Base-by-base conservation (phyloP, 768 basidiomycete species). In the Naganishia vaughanmartiniae region DNA sequence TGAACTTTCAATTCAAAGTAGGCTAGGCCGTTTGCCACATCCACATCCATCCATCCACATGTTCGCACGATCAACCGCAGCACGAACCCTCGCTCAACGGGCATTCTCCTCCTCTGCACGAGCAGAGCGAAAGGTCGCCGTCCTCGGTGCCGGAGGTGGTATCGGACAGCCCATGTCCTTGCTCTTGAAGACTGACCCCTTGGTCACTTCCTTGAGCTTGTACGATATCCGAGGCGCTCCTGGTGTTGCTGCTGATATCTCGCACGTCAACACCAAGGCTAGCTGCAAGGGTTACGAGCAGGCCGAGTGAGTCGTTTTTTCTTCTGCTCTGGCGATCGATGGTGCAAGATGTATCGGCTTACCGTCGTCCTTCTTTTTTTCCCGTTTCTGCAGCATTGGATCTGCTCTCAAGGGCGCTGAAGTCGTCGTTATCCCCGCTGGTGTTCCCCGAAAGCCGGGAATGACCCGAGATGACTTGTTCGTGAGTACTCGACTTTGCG, bases 361-460 rank as follows among this genome's bases (percentile, higher is more conserved):
- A 26, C 24, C 26, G 10, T 9, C 34, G 39, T 42, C 0, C 21
- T 21, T 7, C 15, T 39, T 56, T 4, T 31, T 10, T 36, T 33
- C 26, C 9, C 5, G 19, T 9, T 28, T 31, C n/a, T 15, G 30
- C 83, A 87, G 93, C 80, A 87, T 97, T 76, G 91, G 93, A 81
- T 85, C 87, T 76, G 93, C 96, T 24, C 87, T 99, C 71, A 88
- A 91, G 71, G 94, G 89, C 73, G 90, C 87, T 70, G 85, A 97
- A 83, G 90, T 98, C 73, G 89, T 98, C 74, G 90, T 98, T 73
- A 96, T 98, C 80, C 96, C 96, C 70, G 96, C 96, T 83, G 96
- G 96, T 87, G 95, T 99, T 73, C 96, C 96, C 74, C 87, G 96
- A 81, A 99, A 99, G 88, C 93, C 93, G 79, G 77, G 76, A 51